phyloP scores from a whole-genome alignment of 257 asterid species.

The Anisodus tanguticus region DNA sequence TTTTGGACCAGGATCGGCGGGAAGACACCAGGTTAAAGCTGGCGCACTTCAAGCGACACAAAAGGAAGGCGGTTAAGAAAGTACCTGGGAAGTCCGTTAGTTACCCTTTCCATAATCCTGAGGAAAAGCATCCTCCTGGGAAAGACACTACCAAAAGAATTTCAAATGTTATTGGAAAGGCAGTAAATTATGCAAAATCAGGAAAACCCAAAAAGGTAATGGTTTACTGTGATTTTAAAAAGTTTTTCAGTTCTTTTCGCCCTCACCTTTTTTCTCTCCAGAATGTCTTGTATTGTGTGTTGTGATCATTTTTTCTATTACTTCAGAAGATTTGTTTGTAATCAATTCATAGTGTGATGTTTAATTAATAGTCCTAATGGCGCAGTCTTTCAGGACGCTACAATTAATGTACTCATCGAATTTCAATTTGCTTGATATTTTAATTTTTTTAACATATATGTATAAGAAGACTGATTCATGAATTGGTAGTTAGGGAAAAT shows the following conservation, averaged over 20 bases:
- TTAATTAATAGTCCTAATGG: neutral
- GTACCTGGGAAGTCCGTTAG: constrained; percentile 65
- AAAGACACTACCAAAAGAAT: constrained; percentile 85
- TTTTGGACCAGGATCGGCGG: constrained; percentile 78
- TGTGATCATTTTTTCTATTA: neutral
- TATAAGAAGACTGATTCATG: neutral
- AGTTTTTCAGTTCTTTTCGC: neutral
- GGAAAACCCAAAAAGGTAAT: constrained; percentile 81
- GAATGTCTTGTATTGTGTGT: neutral
- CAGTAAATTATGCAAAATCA: constrained; percentile 84
- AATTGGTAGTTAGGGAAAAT: neutral
- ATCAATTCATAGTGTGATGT: neutral
- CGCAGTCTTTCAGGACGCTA: neutral
- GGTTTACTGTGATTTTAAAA: constrained; percentile 26
- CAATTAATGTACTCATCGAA: neutral
- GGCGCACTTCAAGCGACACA: constrained; percentile 89
- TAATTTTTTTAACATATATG: neutral
- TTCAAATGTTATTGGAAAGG: constrained; percentile 89
- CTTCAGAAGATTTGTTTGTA: neutral
- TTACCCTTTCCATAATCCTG: constrained; percentile 88
- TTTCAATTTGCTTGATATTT: neutral
- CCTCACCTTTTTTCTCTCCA: too few relatives aligned
- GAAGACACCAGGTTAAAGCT: constrained; percentile 84
- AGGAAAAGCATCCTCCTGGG: constrained; percentile 86
- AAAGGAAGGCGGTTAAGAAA: constrained; percentile 84